Percentiles rank a stretch among this genome's conserved stretches.
These are phyloP conservation scores for Monosporozyma siamensis DNA, from an alignment of 805 yeast genomes.

Conservation along the genomic window DNA sequence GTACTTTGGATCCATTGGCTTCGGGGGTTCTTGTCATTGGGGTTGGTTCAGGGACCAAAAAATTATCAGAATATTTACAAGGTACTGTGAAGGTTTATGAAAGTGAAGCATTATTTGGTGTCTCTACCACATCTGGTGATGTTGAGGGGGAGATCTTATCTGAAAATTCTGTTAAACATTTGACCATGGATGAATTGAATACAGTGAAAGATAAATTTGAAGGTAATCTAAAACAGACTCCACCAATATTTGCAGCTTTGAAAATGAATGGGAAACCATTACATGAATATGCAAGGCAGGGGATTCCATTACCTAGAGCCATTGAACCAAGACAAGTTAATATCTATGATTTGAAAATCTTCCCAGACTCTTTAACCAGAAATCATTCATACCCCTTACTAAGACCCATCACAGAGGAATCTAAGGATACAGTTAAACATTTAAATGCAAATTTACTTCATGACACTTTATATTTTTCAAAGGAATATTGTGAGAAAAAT, in stretches of 20 bases:
- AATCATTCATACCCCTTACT: conserved; percentile 47
- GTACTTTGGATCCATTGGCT: conserved; percentile 92
- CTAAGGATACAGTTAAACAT: conserved; percentile 19
- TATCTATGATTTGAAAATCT: conserved; percentile 45
- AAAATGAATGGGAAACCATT: conserved; percentile 91
- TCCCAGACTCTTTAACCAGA: conserved; percentile 39
- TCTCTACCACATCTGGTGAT: conserved; percentile 90
- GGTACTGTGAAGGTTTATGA: conserved; percentile 74
- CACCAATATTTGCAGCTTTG: conserved; percentile 90
- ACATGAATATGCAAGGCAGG: conserved; percentile 88
- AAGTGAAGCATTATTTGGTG: conserved; percentile 79
- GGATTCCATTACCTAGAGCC: conserved; percentile 73
- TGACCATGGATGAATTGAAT: conserved; percentile 44
- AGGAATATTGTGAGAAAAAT: conserved; percentile 41
- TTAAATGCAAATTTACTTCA: conserved; percentile 50
- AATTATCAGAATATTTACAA: conserved; percentile 58
- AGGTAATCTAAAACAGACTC: conserved; percentile 82
- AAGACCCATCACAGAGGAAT: conserved; percentile 28
- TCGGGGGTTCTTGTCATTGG: conserved; percentile 92
- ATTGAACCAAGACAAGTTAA: conserved; percentile 68
- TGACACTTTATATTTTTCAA: conserved; percentile 51
- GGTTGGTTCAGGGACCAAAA: conserved; percentile 85
- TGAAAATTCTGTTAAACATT: conserved; percentile 45
- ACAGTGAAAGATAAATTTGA: conserved; percentile 51
- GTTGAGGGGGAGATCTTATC: conserved; percentile 74